Evolutionary conservation across 805 yeast genomes (phyloP), one percentile per base, ranked within the genome.

Genomic region (Candida ponderosae): DNA sequence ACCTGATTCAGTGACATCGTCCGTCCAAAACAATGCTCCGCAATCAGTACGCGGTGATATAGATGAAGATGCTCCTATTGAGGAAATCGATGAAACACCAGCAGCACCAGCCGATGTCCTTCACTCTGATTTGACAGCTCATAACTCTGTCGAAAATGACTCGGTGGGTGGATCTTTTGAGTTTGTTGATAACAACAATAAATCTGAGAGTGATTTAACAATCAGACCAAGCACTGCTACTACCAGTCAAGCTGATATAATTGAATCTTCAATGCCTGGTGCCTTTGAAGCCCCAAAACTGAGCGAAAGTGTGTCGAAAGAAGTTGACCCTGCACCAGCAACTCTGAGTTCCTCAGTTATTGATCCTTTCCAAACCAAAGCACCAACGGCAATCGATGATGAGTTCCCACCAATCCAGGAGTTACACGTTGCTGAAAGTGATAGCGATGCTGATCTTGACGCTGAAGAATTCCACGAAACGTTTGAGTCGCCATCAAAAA

Each of bases 11-110:
- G 74, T 83, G 29, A 84, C 96, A 0, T 87, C 96, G 0, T 84
- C 95, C 32, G 94, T 88, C 26, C 90, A 83, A 50, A 89, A 89
- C 61, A 88, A 90, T 56, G 87, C 97, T 3, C 89, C 97, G 0
- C 75, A 78, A 59, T 84, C 95, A 18, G 95, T 87, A 7, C 77
- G 96, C 42, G 95, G 84, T 44, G 96, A 79, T 43, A 65, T 56
- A 24, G 52, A 48, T 36, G 59, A 57, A 10, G 63, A 63, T 14
- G 46, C 52, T 14, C 47, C 55, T 27, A 51, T 52, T 34, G 35
- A 42, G 10, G 66, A 56, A 24, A 52, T 47, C 36, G 59, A 57
- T 11, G 63, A 63, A 15, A 46, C 52, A 11, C 47, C 55, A 27
- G 52, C 53, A 34, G 36, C 42, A 9, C 50, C 46, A 20, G 39